These are phyloP conservation scores for Entonaema liquescens DNA, from an alignment of 495 filamentous ascomycete species.

Conservation along the genomic window DNA sequence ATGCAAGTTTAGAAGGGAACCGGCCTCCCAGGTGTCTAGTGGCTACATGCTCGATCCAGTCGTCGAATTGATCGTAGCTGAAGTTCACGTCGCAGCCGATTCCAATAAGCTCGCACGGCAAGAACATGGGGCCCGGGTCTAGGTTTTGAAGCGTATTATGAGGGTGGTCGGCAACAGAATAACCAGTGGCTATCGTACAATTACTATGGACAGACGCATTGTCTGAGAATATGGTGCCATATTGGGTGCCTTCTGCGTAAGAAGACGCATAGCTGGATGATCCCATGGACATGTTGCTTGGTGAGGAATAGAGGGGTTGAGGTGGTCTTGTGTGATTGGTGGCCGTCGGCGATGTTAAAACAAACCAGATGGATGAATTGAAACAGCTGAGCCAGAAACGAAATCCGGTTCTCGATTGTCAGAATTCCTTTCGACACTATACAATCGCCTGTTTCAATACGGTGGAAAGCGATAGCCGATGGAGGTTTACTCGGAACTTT, in stretches of 20 bases:
- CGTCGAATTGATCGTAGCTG: conserved; percentile 42
- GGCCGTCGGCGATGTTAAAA: conserved; percentile 5
- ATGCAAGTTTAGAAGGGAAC: conserved; percentile 50
- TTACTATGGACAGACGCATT: neutral
- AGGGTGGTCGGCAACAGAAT: neutral
- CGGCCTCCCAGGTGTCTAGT: conserved; percentile 40
- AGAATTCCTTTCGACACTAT: neutral
- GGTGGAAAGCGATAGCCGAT: neutral
- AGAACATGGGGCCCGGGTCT: neutral
- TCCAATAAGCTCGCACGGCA: conserved; percentile 55
- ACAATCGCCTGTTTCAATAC: conserved; percentile 13
- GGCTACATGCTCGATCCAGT: conserved; percentile 57
- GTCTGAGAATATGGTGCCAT: conserved; percentile 5
- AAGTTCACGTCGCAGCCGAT: conserved; percentile 48
- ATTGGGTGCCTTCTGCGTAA: neutral
- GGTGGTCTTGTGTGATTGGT: neutral
- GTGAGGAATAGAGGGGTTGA: neutral
- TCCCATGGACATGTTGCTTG: neutral
- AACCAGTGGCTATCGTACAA: conserved; percentile 16
- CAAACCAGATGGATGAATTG: neutral
- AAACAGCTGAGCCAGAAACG: conserved; percentile 4
- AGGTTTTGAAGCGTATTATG: neutral
- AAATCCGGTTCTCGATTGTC: neutral
- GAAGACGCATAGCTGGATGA: neutral
- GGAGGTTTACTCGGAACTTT: neutral